Percentiles rank a stretch among this genome's conserved stretches.
phyloP scores from a whole-genome alignment of 345 rosid genomes.

The Acer campestre region DNA sequence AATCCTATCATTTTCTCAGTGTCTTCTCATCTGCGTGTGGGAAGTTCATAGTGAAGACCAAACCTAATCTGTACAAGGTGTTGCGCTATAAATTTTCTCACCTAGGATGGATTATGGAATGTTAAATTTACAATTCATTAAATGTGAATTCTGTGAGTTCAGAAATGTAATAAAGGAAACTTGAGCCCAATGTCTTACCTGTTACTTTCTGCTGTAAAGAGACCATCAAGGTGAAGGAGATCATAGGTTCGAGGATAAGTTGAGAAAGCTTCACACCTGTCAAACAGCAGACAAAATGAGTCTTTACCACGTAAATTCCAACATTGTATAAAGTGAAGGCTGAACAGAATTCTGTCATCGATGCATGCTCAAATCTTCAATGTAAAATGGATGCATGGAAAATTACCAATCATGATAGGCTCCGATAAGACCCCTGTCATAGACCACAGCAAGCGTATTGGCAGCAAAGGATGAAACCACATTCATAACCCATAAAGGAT shows the following conservation, averaged over 20 bases:
- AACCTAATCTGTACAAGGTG: not conserved
- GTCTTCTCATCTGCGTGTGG: not conserved
- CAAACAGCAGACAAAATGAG: conserved; percentile 25
- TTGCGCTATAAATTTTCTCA: not conserved
- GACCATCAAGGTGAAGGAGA: conserved; percentile 90
- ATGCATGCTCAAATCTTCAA: not conserved
- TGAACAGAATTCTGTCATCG: not conserved
- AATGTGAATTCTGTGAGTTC: not conserved
- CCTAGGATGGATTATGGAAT: not conserved
- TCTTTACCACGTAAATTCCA: conserved; percentile 5
- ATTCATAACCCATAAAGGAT: conserved; percentile 95
- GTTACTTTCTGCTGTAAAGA: conserved; percentile 86
- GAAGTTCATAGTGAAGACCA: not conserved
- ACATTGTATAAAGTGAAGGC: not conserved
- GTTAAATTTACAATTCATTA: conserved; percentile 7
- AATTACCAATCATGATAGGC: conserved; percentile 89
- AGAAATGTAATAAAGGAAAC: not conserved
- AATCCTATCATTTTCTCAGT: not conserved
- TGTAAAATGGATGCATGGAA: conserved; percentile 13
- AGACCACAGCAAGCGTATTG: conserved; percentile 80
- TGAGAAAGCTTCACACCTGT: conserved; percentile 98
- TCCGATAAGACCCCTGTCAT: conserved; percentile 96
- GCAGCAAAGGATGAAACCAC: conserved; percentile 85
- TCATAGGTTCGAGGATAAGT: conserved; percentile 97
- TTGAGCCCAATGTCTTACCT: conserved; percentile 47